Percentiles rank a stretch among this genome's conserved stretches.
Conservation (phyloP, 116 monocot genomes). For the Cymodocea nodosa region DNA sequence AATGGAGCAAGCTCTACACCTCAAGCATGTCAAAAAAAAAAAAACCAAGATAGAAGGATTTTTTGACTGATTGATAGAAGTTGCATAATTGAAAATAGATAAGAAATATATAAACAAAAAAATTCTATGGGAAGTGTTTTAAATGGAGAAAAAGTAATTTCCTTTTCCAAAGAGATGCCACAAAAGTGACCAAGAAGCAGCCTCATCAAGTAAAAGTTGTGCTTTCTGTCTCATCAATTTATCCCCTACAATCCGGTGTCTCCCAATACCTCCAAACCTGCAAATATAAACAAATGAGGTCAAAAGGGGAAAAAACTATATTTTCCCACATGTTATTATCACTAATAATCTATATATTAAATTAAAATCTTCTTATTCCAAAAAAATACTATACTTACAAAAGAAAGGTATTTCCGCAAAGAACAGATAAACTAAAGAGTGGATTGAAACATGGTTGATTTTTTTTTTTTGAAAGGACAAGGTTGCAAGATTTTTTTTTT, state of each 20-base stretch:
- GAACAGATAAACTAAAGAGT: too few relatives aligned
- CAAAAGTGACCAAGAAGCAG: conserved; percentile 97
- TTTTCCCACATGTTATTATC: neutral
- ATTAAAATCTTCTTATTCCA: too few relatives aligned
- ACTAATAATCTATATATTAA: too few relatives aligned
- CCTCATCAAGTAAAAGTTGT: conserved; percentile 70
- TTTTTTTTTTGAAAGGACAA: too few relatives aligned
- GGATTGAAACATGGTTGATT: too few relatives aligned
- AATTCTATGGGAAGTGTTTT: neutral
- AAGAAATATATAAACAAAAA: neutral
- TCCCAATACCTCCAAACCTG: conserved; percentile 19
- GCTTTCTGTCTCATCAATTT: conserved; percentile 90
- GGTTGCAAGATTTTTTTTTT: too few relatives aligned
- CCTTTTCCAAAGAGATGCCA: conserved; percentile 99
- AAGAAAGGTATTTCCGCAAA: too few relatives aligned
- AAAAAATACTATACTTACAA: too few relatives aligned
- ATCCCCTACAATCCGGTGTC: conserved; percentile 76
- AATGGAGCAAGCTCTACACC: too few relatives aligned
- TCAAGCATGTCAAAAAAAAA: too few relatives aligned
- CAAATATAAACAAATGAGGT: conserved; percentile 1
- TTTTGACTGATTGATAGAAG: too few relatives aligned
- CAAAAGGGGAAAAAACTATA: neutral
- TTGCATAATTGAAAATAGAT: neutral
- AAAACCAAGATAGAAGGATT: too few relatives aligned
- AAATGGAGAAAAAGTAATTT: conserved; percentile 18